phyloP scores from a whole-genome alignment of 805 yeast genomes.

The Wickerhamomyces sydowiorum region DNA sequence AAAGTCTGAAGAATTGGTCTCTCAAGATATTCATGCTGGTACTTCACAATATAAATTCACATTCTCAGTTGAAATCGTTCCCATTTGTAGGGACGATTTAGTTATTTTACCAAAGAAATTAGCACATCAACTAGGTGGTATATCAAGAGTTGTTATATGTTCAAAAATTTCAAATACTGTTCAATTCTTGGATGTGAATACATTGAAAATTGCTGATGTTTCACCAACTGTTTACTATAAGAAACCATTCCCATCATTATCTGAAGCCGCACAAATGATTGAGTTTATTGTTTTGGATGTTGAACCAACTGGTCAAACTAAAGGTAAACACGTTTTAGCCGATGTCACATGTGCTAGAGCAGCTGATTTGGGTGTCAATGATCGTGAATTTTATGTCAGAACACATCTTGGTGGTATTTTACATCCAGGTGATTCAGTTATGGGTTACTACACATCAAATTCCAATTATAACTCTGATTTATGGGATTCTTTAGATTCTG shows the following conservation, averaged over 20 bases:
- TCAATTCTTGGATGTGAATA: constrained; percentile 82
- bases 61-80: constrained; percentile 89
- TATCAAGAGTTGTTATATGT: constrained; percentile 78
- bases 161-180: constrained; percentile 75
- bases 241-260: constrained; percentile 68
- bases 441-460: constrained; percentile 85
- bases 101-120: constrained; percentile 85
- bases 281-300: constrained; percentile 92
- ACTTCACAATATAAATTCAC: constrained; percentile 84
- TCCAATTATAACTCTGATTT: constrained; percentile 85
- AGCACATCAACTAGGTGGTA: constrained; percentile 79
- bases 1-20: constrained; percentile 85
- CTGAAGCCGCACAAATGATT: constrained; percentile 67
- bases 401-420: constrained; percentile 91
- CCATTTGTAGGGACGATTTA: constrained; percentile 94
- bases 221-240: constrained; percentile 75
- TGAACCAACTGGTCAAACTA: constrained; percentile 80
- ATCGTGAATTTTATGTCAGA: constrained; percentile 74
- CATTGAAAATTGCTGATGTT: constrained; percentile 74
- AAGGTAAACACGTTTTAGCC: constrained; percentile 77
- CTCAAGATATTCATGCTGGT: constrained; percentile 90
- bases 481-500: constrained; percentile 63
- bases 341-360: constrained; percentile 91
- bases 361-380: constrained; percentile 81
- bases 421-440: constrained; percentile 93